phyloP scores from a whole-genome alignment of 2,329 filamentous ascomycete genomes.

The Rutstroemia sydowiana region DNA sequence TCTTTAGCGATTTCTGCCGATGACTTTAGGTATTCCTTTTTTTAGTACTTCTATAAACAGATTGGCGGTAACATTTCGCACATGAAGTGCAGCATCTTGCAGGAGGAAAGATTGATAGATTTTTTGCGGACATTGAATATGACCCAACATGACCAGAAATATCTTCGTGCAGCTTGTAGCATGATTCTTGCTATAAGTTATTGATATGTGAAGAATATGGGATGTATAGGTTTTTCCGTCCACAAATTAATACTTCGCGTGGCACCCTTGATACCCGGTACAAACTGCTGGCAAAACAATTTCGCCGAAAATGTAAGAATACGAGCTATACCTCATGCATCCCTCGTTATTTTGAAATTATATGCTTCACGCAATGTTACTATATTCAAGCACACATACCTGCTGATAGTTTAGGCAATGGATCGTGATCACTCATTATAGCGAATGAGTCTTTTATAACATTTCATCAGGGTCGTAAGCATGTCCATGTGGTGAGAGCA shows the following conservation, averaged over 20 bases:
- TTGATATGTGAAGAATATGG: neutral
- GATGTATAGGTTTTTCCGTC: slow-evolving; percentile 2
- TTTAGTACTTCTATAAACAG: slow-evolving; percentile 4
- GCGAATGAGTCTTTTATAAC: neutral
- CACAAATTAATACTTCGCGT: neutral
- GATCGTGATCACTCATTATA: neutral
- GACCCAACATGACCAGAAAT: neutral
- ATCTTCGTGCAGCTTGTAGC: neutral
- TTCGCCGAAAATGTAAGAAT: neutral
- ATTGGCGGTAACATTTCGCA: slow-evolving; percentile 6
- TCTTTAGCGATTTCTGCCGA: slow-evolving; percentile 22
- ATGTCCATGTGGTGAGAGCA: neutral
- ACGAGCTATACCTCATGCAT: neutral
- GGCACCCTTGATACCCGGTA: neutral
- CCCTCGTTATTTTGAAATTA: neutral
- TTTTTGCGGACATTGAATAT: neutral
- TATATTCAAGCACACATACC: neutral
- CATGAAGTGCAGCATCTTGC: slow-evolving; percentile 5
- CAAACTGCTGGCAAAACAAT: neutral
- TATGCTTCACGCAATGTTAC: slow-evolving; percentile 4
- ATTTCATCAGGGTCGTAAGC: neutral
- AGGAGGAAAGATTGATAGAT: slow-evolving; percentile 1
- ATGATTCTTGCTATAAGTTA: neutral
- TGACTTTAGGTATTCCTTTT: slow-evolving; percentile 12
- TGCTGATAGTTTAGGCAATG: slow-evolving; percentile 2